Conservation (phyloP, 2,329 filamentous ascomycete genomes). For the Metarhizium album region DNA sequence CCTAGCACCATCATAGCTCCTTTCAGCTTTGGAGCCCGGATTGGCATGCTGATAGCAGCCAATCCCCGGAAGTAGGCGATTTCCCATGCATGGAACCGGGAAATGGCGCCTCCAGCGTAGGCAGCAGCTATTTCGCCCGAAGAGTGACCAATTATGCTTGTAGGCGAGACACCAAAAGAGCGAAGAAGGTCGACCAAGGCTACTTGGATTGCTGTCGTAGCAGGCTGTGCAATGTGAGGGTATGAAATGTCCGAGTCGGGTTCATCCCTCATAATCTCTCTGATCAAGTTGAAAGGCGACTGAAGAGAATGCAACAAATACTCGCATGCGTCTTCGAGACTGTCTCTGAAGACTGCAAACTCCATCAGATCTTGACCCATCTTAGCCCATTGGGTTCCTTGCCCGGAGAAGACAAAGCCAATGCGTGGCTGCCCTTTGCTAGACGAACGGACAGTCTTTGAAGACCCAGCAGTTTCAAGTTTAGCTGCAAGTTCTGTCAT, state of each 20-base stretch:
- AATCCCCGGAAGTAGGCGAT: conserved; percentile 31
- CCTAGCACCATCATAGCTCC: conserved; percentile 33
- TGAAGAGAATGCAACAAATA: conserved; percentile 20
- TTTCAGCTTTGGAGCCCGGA: conserved; percentile 16
- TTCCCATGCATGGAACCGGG: conserved; percentile 27
- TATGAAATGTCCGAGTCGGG: conserved; percentile 19
- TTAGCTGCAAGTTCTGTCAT: conserved; percentile 21
- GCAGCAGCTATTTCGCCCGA: conserved; percentile 37
- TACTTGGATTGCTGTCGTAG: conserved; percentile 31
- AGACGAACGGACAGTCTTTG: conserved; percentile 14
- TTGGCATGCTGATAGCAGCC: conserved; percentile 19
- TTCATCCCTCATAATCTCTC: conserved; percentile 23
- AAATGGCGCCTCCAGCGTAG: conserved; percentile 26
- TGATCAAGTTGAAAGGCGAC: conserved; percentile 22
- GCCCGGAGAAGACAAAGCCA: conserved; percentile 33
- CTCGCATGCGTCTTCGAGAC: conserved; percentile 22
- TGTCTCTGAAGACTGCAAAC: conserved; percentile 30
- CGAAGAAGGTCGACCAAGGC: conserved; percentile 30
- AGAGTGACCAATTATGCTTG: conserved; percentile 31
- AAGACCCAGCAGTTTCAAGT: conserved; percentile 13
- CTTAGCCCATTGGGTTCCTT: conserved; percentile 31
- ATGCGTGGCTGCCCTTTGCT: conserved; percentile 19
- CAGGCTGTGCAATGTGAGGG: conserved; percentile 28
- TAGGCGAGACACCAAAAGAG: conserved; percentile 21
- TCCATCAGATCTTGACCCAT: conserved; percentile 32